phyloP scores from a whole-genome alignment of 208 protist species.

The Acanthamoeba rhysodes region DNA sequence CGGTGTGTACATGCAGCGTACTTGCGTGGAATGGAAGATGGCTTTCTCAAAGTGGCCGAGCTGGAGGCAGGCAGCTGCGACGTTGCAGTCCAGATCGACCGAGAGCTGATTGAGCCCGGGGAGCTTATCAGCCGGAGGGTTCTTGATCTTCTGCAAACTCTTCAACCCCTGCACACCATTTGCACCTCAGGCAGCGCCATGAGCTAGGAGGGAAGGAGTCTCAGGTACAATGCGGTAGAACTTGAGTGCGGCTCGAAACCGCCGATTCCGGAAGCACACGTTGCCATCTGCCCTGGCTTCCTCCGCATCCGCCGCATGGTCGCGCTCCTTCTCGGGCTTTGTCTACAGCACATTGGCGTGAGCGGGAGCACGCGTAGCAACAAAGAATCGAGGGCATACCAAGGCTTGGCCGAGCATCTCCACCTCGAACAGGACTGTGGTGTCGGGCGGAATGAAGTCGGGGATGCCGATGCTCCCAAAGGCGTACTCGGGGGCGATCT shows the following conservation, averaged over 20 bases:
- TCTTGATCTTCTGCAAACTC: not conserved
- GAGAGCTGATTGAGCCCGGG: not conserved
- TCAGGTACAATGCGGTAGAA: not conserved
- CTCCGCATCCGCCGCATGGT: not conserved
- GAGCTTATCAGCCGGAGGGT: not conserved
- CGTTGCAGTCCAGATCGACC: not conserved
- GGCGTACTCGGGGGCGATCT: not conserved
- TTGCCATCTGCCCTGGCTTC: not conserved
- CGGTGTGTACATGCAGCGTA: not conserved
- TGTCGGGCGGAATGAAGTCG: not conserved
- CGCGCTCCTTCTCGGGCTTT: not conserved
- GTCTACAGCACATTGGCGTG: not conserved
- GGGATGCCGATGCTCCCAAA: not conserved
- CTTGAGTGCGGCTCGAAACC: not conserved
- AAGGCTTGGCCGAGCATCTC: not conserved
- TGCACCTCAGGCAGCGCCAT: not conserved
- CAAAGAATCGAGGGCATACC: not conserved
- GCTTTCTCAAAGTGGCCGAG: not conserved
- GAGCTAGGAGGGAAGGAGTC: not conserved
- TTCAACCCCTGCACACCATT: not conserved
- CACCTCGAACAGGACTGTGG: not conserved
- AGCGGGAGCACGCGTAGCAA: not conserved
- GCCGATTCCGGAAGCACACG: not conserved
- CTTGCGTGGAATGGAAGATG: not conserved
- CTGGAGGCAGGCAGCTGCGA: not conserved